Percentiles rank a stretch among this genome's conserved stretches.
phyloP scores from a whole-genome alignment of 2,329 filamentous ascomycete species.

The Xylogone sp. region DNA sequence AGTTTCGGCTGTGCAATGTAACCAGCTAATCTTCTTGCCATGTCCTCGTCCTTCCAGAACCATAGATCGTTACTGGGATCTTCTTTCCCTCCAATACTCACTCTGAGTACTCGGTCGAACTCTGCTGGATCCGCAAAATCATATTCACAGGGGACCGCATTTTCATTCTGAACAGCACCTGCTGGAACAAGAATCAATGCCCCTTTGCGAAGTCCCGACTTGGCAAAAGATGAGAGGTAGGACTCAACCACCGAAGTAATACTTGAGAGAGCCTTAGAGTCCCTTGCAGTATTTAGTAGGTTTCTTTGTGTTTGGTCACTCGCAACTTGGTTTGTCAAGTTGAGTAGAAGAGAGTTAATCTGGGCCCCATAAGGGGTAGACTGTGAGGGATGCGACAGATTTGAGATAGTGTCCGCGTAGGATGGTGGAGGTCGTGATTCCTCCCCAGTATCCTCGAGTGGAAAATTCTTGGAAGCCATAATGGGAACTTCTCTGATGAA shows the following conservation, averaged over 20 bases:
- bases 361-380: constrained; percentile 16
- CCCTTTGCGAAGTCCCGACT: constrained; percentile 16
- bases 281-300: constrained; percentile 18
- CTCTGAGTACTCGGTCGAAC: constrained; percentile 16
- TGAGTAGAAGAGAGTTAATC: constrained; percentile 19
- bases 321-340: constrained; percentile 18
- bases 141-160: constrained; percentile 19
- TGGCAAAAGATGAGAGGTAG: constrained; percentile 23
- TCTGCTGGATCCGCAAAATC: constrained; percentile 16
- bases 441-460: neutral
- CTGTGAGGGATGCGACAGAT: constrained; percentile 6
- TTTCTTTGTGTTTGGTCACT: constrained; percentile 14
- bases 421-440: constrained; percentile 3
- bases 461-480: neutral
- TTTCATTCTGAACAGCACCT: constrained; percentile 13
- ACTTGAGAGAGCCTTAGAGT: constrained; percentile 22
- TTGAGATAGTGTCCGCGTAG: constrained; percentile 17
- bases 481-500: too few relatives aligned
- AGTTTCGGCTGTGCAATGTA: constrained; percentile 4
- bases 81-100: constrained; percentile 15
- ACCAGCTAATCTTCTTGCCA: constrained; percentile 18
- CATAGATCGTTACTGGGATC: constrained; percentile 1
- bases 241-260: constrained; percentile 21
- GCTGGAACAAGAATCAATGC: constrained; percentile 23
- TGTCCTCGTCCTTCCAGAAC: constrained; percentile 20